Evolutionary conservation across 805 yeast genomes (phyloP).

Genomic region (Lipomyces yamadae): DNA sequence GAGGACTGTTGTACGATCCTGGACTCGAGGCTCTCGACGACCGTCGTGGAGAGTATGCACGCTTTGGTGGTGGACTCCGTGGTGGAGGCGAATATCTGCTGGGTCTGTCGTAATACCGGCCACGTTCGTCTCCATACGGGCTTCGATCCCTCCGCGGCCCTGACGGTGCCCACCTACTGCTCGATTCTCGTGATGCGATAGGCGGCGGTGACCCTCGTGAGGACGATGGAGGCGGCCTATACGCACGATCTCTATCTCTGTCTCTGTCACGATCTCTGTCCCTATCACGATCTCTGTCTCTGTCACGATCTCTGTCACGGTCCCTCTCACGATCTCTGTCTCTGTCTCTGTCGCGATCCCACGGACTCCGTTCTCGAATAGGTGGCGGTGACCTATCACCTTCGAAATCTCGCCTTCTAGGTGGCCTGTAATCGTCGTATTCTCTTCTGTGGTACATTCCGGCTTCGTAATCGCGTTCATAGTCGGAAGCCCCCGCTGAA

Average conservation of each 20-base stretch:
- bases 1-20: conserved; percentile 16
- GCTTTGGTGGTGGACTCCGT: conserved; percentile 2
- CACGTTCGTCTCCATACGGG: conserved; percentile 4
- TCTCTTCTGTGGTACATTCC: conserved; percentile 15
- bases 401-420: conserved; percentile 10
- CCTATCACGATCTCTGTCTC: conserved; percentile 23
- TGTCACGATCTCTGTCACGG: conserved; percentile 15
- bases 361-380: conserved; percentile 21
- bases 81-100: conserved; percentile 21
- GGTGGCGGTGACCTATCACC: conserved; percentile 21
- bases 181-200: background rate
- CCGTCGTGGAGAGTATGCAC: conserved; percentile 17
- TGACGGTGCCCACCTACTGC: background rate
- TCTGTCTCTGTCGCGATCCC: conserved; percentile 25
- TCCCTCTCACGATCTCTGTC: conserved; percentile 19
- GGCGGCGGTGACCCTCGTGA: conserved; percentile 12
- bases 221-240: conserved; percentile 13
- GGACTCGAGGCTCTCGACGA: conserved; percentile 27
- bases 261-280: conserved; percentile 16
- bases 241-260: conserved; percentile 12
- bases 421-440: conserved; percentile 9
- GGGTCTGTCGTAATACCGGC: conserved; percentile 14
- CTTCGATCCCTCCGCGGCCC: conserved; percentile 12
- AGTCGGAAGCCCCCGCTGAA: background rate
- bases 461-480: conserved; percentile 1